Percentiles rank a stretch among this genome's conserved stretches.
Evolutionary conservation across 2,329 filamentous ascomycete species (phyloP).

Genomic region (Cytospora leucostoma): DNA sequence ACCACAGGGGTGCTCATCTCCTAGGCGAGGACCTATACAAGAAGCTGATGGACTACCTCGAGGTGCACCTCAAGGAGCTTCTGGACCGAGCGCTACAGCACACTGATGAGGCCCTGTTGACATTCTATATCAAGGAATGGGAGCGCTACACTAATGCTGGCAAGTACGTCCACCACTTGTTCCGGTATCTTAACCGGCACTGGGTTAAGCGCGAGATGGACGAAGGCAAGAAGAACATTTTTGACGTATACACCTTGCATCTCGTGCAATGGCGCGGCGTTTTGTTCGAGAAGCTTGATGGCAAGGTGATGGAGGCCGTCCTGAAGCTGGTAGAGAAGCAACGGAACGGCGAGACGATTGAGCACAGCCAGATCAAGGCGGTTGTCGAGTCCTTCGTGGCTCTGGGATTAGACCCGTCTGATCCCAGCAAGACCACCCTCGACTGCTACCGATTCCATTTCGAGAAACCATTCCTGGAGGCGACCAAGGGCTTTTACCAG

Average conservation of each 20-base stretch:
- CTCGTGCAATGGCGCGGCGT: slow-evolving; percentile 93
- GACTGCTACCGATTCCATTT: slow-evolving; percentile 94
- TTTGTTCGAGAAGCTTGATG: slow-evolving; percentile 80
- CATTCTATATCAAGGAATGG: slow-evolving; percentile 97
- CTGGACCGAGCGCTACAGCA: slow-evolving; percentile 74
- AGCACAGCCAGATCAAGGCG: slow-evolving; percentile 94
- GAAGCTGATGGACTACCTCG: slow-evolving; percentile 84
- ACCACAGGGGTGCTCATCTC: slow-evolving; percentile 65
- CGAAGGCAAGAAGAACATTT: slow-evolving; percentile 96
- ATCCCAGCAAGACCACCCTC: slow-evolving; percentile 89
- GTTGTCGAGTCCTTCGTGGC: slow-evolving; percentile 97
- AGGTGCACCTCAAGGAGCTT: slow-evolving; percentile 71
- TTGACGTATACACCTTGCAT: slow-evolving; percentile 96
- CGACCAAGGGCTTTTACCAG: slow-evolving; percentile 84
- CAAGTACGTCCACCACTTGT: slow-evolving; percentile 96
- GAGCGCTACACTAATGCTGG: slow-evolving; percentile 91
- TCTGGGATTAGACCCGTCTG: slow-evolving; percentile 88
- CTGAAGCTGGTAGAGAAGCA: slow-evolving; percentile 96
- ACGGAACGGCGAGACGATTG: slow-evolving; percentile 95
- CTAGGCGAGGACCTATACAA: slow-evolving; percentile 95
- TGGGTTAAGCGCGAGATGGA: slow-evolving; percentile 99
- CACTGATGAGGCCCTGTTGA: slow-evolving; percentile 84
- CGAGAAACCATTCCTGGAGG: slow-evolving; percentile 85
- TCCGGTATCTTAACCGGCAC: slow-evolving; percentile 93
- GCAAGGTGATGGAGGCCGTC: slow-evolving; percentile 92